phyloP scores from a whole-genome alignment of 495 filamentous ascomycete genomes.

The Aspergillus sclerotioniger region DNA sequence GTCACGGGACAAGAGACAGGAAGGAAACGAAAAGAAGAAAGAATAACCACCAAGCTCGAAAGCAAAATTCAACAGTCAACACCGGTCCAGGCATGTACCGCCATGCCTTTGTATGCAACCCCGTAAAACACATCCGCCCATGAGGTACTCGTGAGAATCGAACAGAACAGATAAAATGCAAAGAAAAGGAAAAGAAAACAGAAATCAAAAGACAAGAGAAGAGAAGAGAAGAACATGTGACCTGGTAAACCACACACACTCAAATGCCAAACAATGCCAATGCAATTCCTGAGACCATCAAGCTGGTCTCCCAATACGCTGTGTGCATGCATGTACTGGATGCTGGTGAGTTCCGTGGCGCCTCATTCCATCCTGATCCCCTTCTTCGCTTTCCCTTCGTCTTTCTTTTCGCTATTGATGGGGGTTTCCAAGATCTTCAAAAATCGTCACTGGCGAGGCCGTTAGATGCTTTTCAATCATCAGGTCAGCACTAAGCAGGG shows the following conservation, averaged over 20 bases:
- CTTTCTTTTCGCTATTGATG: background rate
- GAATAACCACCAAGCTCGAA: conserved; percentile 14
- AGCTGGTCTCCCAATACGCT: background rate
- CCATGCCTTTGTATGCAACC: conserved; percentile 17
- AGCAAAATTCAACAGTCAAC: conserved; percentile 3
- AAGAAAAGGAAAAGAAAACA: conserved; percentile 3
- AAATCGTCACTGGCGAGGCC: conserved; percentile 1
- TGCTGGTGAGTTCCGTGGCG: background rate
- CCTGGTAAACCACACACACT: background rate
- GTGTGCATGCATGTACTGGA: background rate
- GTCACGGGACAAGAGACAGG: conserved; percentile 4
- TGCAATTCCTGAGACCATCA: background rate
- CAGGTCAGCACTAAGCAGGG: conserved; percentile 1
- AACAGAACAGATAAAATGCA: conserved; percentile 7
- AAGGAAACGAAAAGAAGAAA: conserved; percentile 3
- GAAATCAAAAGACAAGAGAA: background rate
- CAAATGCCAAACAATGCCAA: background rate
- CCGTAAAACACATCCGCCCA: conserved; percentile 18
- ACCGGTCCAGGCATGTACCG: conserved; percentile 18
- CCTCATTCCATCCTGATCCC: background rate
- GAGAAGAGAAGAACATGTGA: conserved; percentile 3
- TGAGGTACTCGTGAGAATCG: background rate
- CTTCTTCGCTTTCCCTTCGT: background rate
- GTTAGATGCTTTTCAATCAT: background rate
- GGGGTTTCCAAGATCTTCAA: background rate